Evolutionary conservation across 1,284 basidiomycete species (phyloP), one percentile per base, ranked within the genome.

Genomic region (Boletus smithii): DNA sequence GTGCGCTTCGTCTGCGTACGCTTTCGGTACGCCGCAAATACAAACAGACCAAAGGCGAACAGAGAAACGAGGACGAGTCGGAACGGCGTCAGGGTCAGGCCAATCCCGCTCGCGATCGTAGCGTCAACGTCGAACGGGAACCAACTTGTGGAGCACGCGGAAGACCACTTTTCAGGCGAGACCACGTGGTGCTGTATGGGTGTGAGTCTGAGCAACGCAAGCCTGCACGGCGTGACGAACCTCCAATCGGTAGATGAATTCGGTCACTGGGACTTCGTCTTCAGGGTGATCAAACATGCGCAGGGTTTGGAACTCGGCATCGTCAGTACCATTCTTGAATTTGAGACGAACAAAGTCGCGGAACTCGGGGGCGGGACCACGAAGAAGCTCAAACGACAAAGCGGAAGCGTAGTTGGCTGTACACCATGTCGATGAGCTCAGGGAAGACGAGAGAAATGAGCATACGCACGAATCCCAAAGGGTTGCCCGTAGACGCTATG

Each of bases 271-370:
- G 46, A 90, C 80, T 3, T 22, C 14, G 53, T 80, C 79, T 51
- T 79, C 76, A 43, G 76, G 72, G 68, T 85, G 80, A 26, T 75
- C 80, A 62, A 86, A 86, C 58, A 83, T 78, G 57, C 81, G 77
- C 56, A 86, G 60, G 30, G 79, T 76, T 51, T 76, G 64, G 68
- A 80, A 80, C 49, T 70, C 53, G 24, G n/a, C 62, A 39, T 73
- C 73, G 18, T 71, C 59, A 8, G 88, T 86, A 18, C 89, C 88
- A 63, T 94, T 94, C 71, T 83, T 84, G 80, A 91, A 91, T 68
- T 80, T 85, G 73, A 91, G 74, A 51, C 86, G 81, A 55, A 93
- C 73, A 71, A 86, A 87, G 68, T 88, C 84, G 40, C 84, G 81
- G 49, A 77, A 70, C 55, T 88, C 85, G n/a, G 85, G 83, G 23